Evolutionary conservation across 805 yeast species (phyloP).

Genomic region (Spathaspora hagerdaliae): DNA sequence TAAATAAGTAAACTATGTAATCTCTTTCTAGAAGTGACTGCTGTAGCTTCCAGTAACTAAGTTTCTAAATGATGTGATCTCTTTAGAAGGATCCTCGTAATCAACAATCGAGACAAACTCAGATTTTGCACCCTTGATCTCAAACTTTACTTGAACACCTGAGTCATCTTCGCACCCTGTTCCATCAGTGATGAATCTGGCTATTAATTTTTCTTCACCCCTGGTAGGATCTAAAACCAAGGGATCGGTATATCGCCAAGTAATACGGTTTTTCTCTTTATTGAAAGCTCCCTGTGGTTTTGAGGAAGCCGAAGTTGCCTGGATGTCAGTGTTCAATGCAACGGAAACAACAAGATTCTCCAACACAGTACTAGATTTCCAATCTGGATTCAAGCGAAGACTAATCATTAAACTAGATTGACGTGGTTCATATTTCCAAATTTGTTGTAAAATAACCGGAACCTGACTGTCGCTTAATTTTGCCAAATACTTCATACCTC

Average conservation of each 20-base stretch:
- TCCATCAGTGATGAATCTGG: conserved; percentile 78
- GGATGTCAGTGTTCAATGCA: conserved; percentile 54
- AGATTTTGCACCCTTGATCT: conserved; percentile 42
- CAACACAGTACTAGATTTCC: conserved; percentile 37
- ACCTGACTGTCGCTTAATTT: conserved; percentile 35
- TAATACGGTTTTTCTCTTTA: conserved; percentile 77
- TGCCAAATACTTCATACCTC: conserved; percentile 74
- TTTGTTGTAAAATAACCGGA: conserved; percentile 73
- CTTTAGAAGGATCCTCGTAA: conserved; percentile 22
- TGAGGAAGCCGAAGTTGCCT: conserved; percentile 71
- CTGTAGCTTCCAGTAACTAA: conserved; percentile 46
- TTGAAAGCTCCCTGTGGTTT: conserved; percentile 92
- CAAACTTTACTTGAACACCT: conserved; percentile 70
- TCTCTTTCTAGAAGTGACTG: conserved; percentile 6
- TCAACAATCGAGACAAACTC: conserved; percentile 37
- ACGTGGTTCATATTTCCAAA: conserved; percentile 83
- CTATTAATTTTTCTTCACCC: conserved; percentile 68
- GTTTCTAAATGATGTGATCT: conserved; percentile 43
- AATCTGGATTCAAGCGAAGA: conserved; percentile 51
- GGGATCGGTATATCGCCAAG: conserved; percentile 65
- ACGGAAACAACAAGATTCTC: conserved; percentile 62
- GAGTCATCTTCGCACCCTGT: conserved; percentile 65
- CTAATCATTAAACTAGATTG: conserved; percentile 85
- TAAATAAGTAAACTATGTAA: not conserved
- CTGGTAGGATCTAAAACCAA: conserved; percentile 25